A percentile compares a stretch with the other conserved stretches of the same genome.
phyloP scores from a whole-genome alignment of 2,329 filamentous ascomycete species.

The Fusarium aywerte region DNA sequence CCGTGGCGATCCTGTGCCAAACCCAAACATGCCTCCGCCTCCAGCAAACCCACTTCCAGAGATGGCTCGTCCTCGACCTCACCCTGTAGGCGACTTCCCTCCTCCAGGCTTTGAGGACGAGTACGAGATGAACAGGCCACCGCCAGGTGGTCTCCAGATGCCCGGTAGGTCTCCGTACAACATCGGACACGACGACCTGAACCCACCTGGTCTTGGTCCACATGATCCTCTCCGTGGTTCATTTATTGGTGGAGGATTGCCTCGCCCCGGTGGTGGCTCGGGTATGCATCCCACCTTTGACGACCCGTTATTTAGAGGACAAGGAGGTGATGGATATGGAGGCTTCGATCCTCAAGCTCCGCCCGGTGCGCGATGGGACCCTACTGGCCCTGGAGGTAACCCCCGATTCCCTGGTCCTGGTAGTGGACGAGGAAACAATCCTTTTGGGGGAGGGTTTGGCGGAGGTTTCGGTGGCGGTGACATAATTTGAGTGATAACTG shows the following conservation, averaged over 20 bases:
- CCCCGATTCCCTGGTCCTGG: conserved; percentile 61
- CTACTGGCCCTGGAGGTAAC: conserved; percentile 74
- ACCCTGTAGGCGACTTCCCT: conserved; percentile 77
- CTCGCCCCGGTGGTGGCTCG: conserved; percentile 69
- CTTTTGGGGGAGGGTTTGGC: conserved; percentile 54
- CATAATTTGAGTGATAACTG: conserved; percentile 41
- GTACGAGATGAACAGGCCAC: conserved; percentile 79
- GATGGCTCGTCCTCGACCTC: conserved; percentile 66
- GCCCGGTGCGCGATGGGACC: conserved; percentile 92
- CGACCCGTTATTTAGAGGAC: conserved; percentile 78
- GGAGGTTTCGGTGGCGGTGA: conserved; percentile 40
- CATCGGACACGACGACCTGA: conserved; percentile 87
- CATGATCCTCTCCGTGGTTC: conserved; percentile 80
- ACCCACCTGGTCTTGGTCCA: conserved; percentile 86
- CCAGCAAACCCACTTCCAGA: conserved; percentile 72
- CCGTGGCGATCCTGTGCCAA: conserved; percentile 63
- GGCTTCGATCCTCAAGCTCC: conserved; percentile 75
- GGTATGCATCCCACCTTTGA: conserved; percentile 98
- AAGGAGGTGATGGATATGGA: conserved; percentile 49
- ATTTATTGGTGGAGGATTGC: conserved; percentile 70
- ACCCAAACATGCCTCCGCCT: conserved; percentile 70
- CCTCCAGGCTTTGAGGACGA: conserved; percentile 96
- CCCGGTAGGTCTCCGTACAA: conserved; percentile 68
- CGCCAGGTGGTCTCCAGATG: conserved; percentile 46
- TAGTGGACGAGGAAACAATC: conserved; percentile 51